phyloP scores from a whole-genome alignment of 768 basidiomycete species.

The Termitomyces sp. region DNA sequence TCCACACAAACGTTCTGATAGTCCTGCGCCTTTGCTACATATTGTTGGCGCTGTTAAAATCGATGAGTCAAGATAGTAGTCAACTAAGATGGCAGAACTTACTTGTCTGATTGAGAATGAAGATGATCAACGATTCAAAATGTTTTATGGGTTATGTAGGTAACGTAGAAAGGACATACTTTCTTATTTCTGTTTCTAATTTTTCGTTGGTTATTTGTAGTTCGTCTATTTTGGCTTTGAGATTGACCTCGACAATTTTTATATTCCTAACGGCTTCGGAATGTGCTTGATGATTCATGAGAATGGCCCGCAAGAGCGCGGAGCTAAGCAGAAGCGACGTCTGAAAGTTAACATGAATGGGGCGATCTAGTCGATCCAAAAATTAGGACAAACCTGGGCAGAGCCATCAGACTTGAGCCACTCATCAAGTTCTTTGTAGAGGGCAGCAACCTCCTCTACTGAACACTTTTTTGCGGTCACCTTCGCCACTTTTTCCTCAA shows the following conservation, averaged over 20 bases:
- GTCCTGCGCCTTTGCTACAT: constrained; percentile 67
- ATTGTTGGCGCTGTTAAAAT: constrained; percentile 45
- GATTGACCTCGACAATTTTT: constrained; percentile 52
- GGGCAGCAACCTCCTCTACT: constrained; percentile 74
- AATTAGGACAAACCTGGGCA: constrained; percentile 50
- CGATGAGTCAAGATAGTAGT: constrained; percentile 7
- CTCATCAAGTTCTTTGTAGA: constrained; percentile 74
- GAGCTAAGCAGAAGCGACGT: constrained; percentile 70
- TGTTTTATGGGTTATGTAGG: constrained; percentile 10
- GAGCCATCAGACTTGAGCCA: constrained; percentile 63
- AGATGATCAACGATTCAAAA: constrained; percentile 12
- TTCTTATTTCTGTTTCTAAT: constrained; percentile 66
- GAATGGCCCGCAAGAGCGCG: constrained; percentile 74
- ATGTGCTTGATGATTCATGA: constrained; percentile 77
- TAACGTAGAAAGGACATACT: constrained; percentile 38
- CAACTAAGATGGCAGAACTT: constrained; percentile 26
- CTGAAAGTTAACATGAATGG: constrained; percentile 9
- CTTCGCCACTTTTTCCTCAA: constrained; percentile 74
- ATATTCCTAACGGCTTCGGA: constrained; percentile 68
- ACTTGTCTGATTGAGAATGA: constrained; percentile 46
- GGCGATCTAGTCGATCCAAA: constrained; percentile 1
- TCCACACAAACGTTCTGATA: constrained; percentile 63
- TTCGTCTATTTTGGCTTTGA: constrained; percentile 64
- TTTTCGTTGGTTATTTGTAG: constrained; percentile 50
- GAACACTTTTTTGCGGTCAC: constrained; percentile 84